Conservation (phyloP, 2,329 filamentous ascomycete species). For the Chaetomium strumarium region DNA sequence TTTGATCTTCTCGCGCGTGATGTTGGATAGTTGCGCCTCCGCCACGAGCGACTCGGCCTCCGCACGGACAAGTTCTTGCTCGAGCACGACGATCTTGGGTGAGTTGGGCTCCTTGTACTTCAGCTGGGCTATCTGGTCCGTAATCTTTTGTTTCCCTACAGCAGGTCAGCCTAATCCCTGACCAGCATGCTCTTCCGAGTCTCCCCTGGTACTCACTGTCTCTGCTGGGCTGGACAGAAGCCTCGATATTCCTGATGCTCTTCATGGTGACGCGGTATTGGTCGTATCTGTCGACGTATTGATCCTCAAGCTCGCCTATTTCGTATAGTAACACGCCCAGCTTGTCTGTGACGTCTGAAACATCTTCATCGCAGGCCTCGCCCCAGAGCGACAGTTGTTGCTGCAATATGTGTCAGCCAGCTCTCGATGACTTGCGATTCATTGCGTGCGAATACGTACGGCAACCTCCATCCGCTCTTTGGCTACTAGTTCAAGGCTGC, state of each 20-base stretch:
- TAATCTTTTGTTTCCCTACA: conserved; percentile 96
- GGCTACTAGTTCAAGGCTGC: conserved; percentile 90
- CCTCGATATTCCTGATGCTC: conserved; percentile 98
- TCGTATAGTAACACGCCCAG: conserved; percentile 96
- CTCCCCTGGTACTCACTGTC: conserved; percentile 60
- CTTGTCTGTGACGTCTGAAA: conserved; percentile 98
- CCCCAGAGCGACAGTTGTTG: conserved; percentile 99
- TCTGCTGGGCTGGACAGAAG: conserved; percentile 93
- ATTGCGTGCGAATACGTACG: conserved; percentile 52
- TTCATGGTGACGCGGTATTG: conserved; percentile 99
- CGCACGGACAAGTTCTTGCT: conserved; percentile 96
- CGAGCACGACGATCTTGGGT: conserved; percentile 92
- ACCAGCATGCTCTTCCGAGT: no score
- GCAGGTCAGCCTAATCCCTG: background rate
- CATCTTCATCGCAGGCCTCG: conserved; percentile 90
- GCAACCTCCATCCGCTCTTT: conserved; percentile 98
- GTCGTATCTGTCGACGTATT: conserved; percentile 97
- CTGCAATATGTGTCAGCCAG: conserved; percentile 40
- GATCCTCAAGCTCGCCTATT: conserved; percentile 95
- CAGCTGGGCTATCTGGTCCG: conserved; percentile 94
- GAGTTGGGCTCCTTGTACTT: conserved; percentile 99
- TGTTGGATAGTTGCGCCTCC: conserved; percentile 97
- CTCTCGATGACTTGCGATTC: background rate
- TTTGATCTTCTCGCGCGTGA: conserved; percentile 99
- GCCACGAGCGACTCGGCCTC: conserved; percentile 98